These are phyloP conservation scores for Pleurotus salmoneostramineus DNA, from an alignment of 768 basidiomycete species.

Conservation along the genomic window DNA sequence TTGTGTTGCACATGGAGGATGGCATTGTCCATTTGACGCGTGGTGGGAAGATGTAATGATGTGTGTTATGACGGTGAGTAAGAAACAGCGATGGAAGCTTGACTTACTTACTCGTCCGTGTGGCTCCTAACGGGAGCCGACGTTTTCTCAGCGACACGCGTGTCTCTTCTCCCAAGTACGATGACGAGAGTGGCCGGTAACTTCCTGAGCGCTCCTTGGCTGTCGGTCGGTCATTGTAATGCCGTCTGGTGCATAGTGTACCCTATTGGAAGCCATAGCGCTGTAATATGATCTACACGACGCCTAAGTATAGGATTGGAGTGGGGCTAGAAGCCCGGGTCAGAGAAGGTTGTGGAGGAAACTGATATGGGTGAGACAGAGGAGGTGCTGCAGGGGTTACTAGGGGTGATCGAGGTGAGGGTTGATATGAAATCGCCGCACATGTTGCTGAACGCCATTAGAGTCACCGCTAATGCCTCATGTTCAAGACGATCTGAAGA, in stretches of 20 bases:
- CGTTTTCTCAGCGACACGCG: neutral
- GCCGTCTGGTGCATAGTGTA: neutral
- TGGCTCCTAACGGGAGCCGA: neutral
- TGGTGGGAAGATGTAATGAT: neutral
- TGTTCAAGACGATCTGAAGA: neutral
- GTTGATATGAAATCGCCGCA: neutral
- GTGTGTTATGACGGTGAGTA: neutral
- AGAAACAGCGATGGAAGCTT: neutral
- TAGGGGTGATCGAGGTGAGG: neutral
- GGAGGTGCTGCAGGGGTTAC: neutral
- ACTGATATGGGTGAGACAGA: neutral
- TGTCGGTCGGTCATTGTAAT: neutral
- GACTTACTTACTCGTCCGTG: neutral
- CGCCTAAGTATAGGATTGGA: neutral
- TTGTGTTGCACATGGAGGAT: neutral
- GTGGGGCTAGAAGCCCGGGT: neutral
- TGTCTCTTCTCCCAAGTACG: neutral
- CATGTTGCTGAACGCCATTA: neutral
- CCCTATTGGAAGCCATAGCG: neutral
- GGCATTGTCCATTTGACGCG: neutral
- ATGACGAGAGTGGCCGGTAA: neutral
- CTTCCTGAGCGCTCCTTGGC: conserved; percentile 3
- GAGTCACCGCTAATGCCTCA: neutral
- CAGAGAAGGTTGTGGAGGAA: neutral
- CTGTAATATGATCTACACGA: neutral